A percentile compares a stretch with the other conserved stretches of the same genome.
Evolutionary conservation across 345 rosid species (phyloP).

Genomic region (Orychophragmus violaceus): DNA sequence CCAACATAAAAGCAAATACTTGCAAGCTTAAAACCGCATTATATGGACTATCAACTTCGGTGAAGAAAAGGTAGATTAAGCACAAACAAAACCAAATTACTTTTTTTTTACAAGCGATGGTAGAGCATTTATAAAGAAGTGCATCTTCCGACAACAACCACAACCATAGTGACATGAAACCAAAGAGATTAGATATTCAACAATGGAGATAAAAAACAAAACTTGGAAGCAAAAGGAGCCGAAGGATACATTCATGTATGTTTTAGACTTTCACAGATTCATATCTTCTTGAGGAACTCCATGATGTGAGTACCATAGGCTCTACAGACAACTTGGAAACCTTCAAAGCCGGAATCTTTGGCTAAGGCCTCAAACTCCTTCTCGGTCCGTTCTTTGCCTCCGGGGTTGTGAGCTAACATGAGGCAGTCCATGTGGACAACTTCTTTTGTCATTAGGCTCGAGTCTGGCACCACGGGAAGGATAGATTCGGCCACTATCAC

Average conservation of each 20-base stretch:
- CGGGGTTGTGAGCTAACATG: conserved; percentile 82
- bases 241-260: background rate
- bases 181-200: background rate
- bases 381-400: conserved; percentile 74
- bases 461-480: conserved; percentile 66
- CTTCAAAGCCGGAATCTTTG: background rate
- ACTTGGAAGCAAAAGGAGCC: background rate
- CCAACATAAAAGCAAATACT: background rate
- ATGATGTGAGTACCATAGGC: conserved; percentile 12
- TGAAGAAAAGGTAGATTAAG: background rate
- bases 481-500: conserved; percentile 61
- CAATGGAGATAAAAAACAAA: background rate
- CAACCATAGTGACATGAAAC: background rate
- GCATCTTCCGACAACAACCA: background rate
- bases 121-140: background rate
- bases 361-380: conserved; percentile 68
- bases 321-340: conserved; percentile 8
- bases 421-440: conserved; percentile 46
- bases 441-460: conserved; percentile 40
- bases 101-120: background rate
- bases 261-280: background rate
- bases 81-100: background rate
- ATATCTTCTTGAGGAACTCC: conserved; percentile 10
- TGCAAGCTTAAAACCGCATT: background rate
- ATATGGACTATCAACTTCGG: background rate